These are phyloP conservation scores for Citrus unshiu DNA, from an alignment of 345 rosid genomes.

Conservation along the genomic window DNA sequence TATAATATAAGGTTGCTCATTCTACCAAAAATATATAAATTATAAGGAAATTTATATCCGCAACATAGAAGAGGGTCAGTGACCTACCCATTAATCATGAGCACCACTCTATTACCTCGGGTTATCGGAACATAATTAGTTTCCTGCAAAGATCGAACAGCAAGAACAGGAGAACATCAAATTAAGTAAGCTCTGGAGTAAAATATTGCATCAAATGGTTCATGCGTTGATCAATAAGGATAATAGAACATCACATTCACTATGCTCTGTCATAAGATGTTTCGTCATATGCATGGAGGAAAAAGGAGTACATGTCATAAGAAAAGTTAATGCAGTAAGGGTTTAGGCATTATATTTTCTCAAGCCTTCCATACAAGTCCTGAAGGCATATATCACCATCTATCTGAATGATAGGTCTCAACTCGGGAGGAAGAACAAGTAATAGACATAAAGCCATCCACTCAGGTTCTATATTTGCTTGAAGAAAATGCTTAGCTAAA, in stretches of 20 bases:
- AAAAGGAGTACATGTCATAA: neutral
- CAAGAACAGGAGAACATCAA: neutral
- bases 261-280: neutral
- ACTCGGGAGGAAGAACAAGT: no score
- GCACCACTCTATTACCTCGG: constrained; percentile 85
- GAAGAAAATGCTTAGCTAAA: no score
- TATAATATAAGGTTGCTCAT: neutral
- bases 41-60: neutral
- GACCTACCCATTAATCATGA: constrained; percentile 93
- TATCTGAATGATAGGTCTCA: no score
- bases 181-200: neutral
- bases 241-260: neutral
- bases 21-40: neutral
- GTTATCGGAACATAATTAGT: constrained; percentile 91
- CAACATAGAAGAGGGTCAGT: neutral
- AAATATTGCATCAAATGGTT: constrained; percentile 18
- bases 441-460: no score
- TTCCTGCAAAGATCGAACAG: constrained; percentile 58
- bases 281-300: neutral
- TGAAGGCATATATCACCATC: no score
- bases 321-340: neutral
- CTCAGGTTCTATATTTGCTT: no score
- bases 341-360: neutral
- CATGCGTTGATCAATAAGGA: constrained; percentile 20
- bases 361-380: neutral